A percentile compares a stretch with the other conserved stretches of the same genome.
These are phyloP conservation scores for Diplogelasinospora grovesii DNA, from an alignment of 495 filamentous ascomycete species.

Conservation along the genomic window DNA sequence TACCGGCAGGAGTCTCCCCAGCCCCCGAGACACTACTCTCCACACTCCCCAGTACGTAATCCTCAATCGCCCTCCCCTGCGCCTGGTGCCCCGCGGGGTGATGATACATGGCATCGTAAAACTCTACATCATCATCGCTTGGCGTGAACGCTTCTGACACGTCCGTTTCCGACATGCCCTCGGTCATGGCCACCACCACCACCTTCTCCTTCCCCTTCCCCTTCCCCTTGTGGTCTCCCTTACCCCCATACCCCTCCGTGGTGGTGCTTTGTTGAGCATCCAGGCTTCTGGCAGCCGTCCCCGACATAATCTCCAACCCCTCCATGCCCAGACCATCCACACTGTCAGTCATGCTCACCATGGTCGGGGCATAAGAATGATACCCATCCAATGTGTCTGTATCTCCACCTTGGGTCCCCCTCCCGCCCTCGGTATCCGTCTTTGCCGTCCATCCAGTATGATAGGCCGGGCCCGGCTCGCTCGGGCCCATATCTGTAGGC, in stretches of 20 bases:
- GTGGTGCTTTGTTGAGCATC: slow-evolving; percentile 21
- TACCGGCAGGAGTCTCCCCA: no score
- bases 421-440: slow-evolving; percentile 6
- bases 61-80: slow-evolving; percentile 14
- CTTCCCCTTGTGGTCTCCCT: no score
- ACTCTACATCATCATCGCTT: slow-evolving; percentile 9
- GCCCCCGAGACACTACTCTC: no score
- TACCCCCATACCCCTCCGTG: no score
- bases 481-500: slow-evolving; percentile 32
- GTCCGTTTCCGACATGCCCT: not conserved
- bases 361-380: slow-evolving; percentile 9
- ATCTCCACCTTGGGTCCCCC: no score
- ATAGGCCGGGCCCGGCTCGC: slow-evolving; percentile 39
- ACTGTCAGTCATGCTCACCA: slow-evolving; percentile 15
- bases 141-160: slow-evolving; percentile 18
- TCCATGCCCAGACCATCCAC: slow-evolving; percentile 17
- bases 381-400: not conserved
- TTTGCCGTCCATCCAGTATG: slow-evolving; percentile 33
- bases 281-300: slow-evolving; percentile 15
- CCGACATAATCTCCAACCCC: slow-evolving; percentile 11
- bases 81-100: slow-evolving; percentile 21
- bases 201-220: slow-evolving; percentile 2
- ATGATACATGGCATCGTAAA: slow-evolving; percentile 15
- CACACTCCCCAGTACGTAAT: no score
- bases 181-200: slow-evolving; percentile 9